Base-by-base conservation (phyloP, 2,329 filamentous ascomycete genomes). In the Coniella vitis region DNA sequence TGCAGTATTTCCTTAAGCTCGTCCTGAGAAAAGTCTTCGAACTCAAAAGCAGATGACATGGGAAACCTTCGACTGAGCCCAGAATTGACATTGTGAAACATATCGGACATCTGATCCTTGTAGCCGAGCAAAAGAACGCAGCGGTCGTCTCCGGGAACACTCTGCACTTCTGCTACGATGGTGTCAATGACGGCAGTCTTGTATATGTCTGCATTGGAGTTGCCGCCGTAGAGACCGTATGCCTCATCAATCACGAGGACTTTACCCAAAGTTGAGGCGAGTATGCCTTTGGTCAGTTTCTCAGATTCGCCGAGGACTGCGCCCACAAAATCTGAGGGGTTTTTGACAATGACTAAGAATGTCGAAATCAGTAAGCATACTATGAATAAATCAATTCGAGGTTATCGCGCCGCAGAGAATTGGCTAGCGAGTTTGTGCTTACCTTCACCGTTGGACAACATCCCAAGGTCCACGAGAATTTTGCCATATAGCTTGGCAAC, bases 201-300 rank as follows among this genome's bases (percentile, higher is more conserved):
- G 65, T 66, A 89, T 0, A 65, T 60, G 13, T 69, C 67, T 0
- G 50, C 54, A 0, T 46, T 44, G 1, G 61, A 62, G 2, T 62
- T 61, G 0, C 68, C 68, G 1, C 66, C 63, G 39, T 72, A 76
- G 0, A 91, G 69, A 31, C 81, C 79, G 54, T 91, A 90, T 0
- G 86, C 86, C 59, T 93, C 87, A 53, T 91, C 87, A 3, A 91
- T 89, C 13, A 91, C 78, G 0, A 91, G 72, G 0, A 90, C 84
- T 55, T 90, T 91, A 0, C 87, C 87, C 0, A 75, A 55, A 0
- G 83, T 81, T 0, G 80, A 67, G 0, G 76, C 78, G 0, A 91
- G 69, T 7, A 90, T 89, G 0, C 70, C 81, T 55, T 87, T 90
- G 0, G 86, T 90, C 31, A 81, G 79, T 2, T 74, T 69, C 61